A percentile compares a stretch with the other conserved stretches of the same genome.
phyloP scores from a whole-genome alignment of 2,329 filamentous ascomycete species.

The Fusarium temperatum region DNA sequence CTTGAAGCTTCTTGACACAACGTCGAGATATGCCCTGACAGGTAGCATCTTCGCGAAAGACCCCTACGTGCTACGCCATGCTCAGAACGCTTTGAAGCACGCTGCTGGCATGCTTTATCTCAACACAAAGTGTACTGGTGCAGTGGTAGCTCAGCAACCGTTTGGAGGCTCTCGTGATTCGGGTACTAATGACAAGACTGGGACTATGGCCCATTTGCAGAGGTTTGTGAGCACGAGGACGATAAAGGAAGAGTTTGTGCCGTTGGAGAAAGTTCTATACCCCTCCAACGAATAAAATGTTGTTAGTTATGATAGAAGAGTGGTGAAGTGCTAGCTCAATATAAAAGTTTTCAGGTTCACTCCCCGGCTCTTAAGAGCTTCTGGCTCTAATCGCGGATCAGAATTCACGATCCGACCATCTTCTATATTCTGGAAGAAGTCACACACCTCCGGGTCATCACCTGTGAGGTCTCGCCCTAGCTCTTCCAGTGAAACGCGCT shows the following conservation, averaged over 20 bases:
- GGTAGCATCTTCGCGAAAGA: conserved; percentile 76
- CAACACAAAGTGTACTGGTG: conserved; percentile 72
- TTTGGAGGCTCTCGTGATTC: conserved; percentile 71
- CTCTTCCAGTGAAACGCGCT: not conserved
- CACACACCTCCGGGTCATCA: not conserved
- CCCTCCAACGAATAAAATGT: conserved; percentile 19
- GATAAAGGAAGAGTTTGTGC: conserved; percentile 73
- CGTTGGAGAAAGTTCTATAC: conserved; percentile 27
- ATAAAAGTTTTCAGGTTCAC: not conserved
- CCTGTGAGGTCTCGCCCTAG: not conserved
- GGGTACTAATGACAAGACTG: conserved; percentile 75
- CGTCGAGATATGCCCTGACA: conserved; percentile 58
- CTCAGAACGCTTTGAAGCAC: conserved; percentile 71
- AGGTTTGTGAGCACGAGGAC: conserved; percentile 69
- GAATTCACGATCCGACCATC: not conserved
- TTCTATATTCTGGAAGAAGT: not conserved
- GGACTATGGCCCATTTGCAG: conserved; percentile 64
- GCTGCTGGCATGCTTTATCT: conserved; percentile 72
- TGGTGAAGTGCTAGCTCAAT: rapidly evolving
- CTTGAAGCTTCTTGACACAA: conserved; percentile 22
- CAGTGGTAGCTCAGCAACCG: conserved; percentile 73
- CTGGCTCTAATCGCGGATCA: not conserved
- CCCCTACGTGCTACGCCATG: conserved; percentile 66
- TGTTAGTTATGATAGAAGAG: rapidly evolving
- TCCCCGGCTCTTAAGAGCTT: not conserved